Evolutionary conservation across 2,329 filamentous ascomycete genomes (phyloP).

Genomic region (Hawksworthiomyces lignivorus): DNA sequence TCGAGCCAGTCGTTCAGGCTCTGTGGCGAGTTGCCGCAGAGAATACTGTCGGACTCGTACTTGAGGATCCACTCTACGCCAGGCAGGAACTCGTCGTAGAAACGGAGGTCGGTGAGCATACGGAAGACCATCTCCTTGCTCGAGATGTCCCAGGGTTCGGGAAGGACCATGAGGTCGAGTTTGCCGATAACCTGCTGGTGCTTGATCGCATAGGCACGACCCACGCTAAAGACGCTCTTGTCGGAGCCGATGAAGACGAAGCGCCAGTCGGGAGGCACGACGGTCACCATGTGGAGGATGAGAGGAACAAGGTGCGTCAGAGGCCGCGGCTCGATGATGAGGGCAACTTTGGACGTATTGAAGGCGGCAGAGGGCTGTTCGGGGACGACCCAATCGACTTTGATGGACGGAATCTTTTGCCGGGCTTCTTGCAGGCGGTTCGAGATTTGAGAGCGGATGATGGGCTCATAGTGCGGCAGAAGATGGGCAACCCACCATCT

Average conservation of each 20-base stretch:
- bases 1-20: constrained; percentile 46
- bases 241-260: constrained; percentile 46
- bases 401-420: constrained; percentile 31
- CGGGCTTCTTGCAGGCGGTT: constrained; percentile 31
- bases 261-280: constrained; percentile 47
- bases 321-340: constrained; percentile 43
- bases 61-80: constrained; percentile 46
- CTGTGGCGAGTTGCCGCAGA: constrained; percentile 45
- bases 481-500: constrained; percentile 42
- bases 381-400: constrained; percentile 30
- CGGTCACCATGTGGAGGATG: constrained; percentile 43
- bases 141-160: constrained; percentile 37
- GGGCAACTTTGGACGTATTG: constrained; percentile 43
- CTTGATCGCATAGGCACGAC: constrained; percentile 37
- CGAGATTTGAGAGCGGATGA: constrained; percentile 31
- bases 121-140: constrained; percentile 41
- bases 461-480: constrained; percentile 35
- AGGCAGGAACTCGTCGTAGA: constrained; percentile 45
- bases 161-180: constrained; percentile 41
- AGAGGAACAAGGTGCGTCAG: constrained; percentile 41
- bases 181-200: constrained; percentile 44
- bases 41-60: constrained; percentile 48
- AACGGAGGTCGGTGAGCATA: constrained; percentile 40
- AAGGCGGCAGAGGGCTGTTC: constrained; percentile 28
- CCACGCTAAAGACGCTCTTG: constrained; percentile 37